Base-by-base conservation (phyloP, 1,284 basidiomycete species). In the Cystobasidiaceae sp. region DNA sequence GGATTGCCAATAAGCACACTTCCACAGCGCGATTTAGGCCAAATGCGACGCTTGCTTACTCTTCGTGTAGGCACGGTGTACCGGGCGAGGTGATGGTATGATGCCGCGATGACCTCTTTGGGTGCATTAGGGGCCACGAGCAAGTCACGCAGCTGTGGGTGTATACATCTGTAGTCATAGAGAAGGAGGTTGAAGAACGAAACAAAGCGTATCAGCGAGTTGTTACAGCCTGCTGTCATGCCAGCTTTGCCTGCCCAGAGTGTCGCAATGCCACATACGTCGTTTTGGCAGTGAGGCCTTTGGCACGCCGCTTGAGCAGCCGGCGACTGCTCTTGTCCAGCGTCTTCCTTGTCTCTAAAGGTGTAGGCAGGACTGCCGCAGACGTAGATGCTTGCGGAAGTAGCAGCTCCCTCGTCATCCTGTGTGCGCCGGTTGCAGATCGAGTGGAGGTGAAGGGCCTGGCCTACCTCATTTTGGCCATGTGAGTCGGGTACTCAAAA, bases 141-240 rank as follows among this genome's bases (percentile, higher is more conserved):
- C 30, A 66, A 32, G 33, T 66, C 63, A 30, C 63, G 44, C 19
- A 66, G 34, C 28, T 62, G 60, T 11, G 60, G 60, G 33, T 62
- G 60, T 41, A 62, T 62, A 32, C 60, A 62, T 43, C 54, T 56
- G 23, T 7, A 43, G n/a, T 46, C n/a, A n/a, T n/a, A 17, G n/a
- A 28, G 4, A 27, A 44, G 37, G 6, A 27, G 19, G 7, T 34
- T 17, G 19, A 9, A 9, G n/a, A n/a, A n/a, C n/a, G n/a, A n/a
- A n/a, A n/a, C n/a, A n/a, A n/a, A n/a, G n/a, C n/a, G n/a, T n/a
- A n/a, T n/a, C n/a, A n/a, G n/a, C n/a, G n/a, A n/a, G n/a, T n/a
- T n/a, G n/a, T n/a, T n/a, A n/a, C n/a, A n/a, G n/a, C n/a, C n/a
- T n/a, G n/a, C n/a, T n/a, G n/a, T n/a, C n/a, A n/a, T n/a, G n/a